These are phyloP conservation scores for Poa annua DNA, from an alignment of 176 grass and related monocot genomes.

Conservation along the genomic window DNA sequence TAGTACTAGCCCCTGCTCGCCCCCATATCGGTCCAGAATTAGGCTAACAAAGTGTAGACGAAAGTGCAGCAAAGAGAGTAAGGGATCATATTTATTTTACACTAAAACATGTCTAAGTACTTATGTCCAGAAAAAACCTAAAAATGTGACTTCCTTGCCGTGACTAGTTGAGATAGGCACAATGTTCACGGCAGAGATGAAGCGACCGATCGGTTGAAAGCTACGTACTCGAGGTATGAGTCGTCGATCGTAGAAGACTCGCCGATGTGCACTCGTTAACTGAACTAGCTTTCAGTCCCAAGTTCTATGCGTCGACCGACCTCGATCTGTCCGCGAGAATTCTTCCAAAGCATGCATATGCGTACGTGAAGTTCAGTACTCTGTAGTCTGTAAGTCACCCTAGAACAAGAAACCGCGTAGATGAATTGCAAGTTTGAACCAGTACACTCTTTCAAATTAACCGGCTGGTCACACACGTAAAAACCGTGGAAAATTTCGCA, in stretches of 20 bases:
- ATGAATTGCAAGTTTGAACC: not conserved
- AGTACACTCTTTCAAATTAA: not conserved
- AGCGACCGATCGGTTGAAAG: not conserved
- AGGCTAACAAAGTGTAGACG: no score
- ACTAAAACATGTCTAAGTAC: no score
- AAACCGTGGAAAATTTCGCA: not conserved
- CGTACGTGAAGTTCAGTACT: not conserved
- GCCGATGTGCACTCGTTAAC: no score
- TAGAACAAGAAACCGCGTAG: not conserved
- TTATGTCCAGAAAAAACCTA: no score
- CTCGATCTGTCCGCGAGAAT: no score
- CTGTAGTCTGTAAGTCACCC: no score
- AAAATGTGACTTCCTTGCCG: not conserved
- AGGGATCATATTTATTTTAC: no score
- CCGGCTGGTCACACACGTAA: conserved; percentile 29
- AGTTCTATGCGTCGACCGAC: not conserved
- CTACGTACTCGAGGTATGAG: not conserved
- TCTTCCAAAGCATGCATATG: not conserved
- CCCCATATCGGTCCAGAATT: no score
- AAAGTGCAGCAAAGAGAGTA: no score
- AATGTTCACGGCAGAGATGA: conserved; percentile 14
- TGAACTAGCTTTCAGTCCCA: no score
- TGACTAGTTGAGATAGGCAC: not conserved
- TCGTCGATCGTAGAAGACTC: no score
- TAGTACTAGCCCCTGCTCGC: no score